Conservation (phyloP, 257 asterid genomes). For the Capsicum rhomboideum region DNA sequence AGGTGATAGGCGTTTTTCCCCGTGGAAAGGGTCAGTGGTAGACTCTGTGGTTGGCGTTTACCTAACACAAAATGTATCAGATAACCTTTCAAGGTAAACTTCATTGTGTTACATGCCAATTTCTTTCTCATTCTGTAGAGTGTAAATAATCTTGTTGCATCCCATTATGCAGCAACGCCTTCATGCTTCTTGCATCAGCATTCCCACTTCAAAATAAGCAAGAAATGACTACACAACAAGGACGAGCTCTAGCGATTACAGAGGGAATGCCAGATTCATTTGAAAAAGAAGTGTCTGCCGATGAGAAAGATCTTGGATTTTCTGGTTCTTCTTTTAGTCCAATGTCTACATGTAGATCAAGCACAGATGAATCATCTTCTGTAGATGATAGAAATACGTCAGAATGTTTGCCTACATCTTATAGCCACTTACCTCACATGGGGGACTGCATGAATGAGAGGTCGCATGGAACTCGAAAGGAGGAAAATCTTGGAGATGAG, state of each 20-base stretch:
- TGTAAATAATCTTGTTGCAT: neutral
- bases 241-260: neutral
- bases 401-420: neutral
- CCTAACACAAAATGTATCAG: conserved; percentile 57
- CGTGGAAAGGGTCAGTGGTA: conserved; percentile 59
- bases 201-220: conserved; percentile 19
- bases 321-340: neutral
- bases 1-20: conserved; percentile 34
- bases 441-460: neutral
- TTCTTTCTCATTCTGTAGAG: neutral
- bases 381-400: neutral
- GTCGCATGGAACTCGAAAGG: neutral
- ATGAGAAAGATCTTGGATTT: neutral
- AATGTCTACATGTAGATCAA: neutral
- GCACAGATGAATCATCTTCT: neutral
- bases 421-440: neutral
- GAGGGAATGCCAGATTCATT: neutral
- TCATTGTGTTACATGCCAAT: neutral
- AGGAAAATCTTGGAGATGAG: neutral
- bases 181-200: conserved; percentile 37
- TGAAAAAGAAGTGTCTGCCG: neutral
- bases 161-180: conserved; percentile 37
- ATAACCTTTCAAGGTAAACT: conserved; percentile 45
- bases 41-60: conserved; percentile 52
- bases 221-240: conserved; percentile 1